Percentiles rank a stretch among this genome's conserved stretches.
These are phyloP conservation scores for Quercus bicolor DNA, from an alignment of 306 rosid species.

Conservation along the genomic window DNA sequence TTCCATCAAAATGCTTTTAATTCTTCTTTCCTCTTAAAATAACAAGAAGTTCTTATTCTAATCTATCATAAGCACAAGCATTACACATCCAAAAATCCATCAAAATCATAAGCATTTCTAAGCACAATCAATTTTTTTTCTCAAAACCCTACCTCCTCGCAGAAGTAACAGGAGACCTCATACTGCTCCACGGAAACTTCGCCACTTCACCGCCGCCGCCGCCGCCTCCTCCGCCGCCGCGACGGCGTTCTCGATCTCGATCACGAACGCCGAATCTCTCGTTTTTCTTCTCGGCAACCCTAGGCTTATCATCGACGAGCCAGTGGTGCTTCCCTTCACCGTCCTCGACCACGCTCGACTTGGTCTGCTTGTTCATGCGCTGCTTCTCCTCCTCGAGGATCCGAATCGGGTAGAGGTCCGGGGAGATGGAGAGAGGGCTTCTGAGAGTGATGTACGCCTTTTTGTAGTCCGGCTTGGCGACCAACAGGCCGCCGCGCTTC, in stretches of 20 bases:
- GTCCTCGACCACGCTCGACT: slow-evolving; percentile 49
- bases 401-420: slow-evolving; percentile 44
- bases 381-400: slow-evolving; percentile 39
- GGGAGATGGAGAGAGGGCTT: slow-evolving; percentile 51
- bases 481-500: slow-evolving; percentile 48
- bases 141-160: slow-evolving; percentile 27
- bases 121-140: neutral
- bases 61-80: neutral
- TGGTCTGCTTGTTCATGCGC: slow-evolving; percentile 42
- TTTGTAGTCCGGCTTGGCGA: slow-evolving; percentile 78
- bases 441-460: slow-evolving; percentile 81
- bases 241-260: neutral
- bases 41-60: neutral
- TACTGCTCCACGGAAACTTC: slow-evolving; percentile 79
- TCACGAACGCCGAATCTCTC: slow-evolving; percentile 13
- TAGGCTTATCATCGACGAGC: slow-evolving; percentile 51
- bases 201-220: slow-evolving; percentile 13
- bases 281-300: slow-evolving; percentile 5
- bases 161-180: slow-evolving; percentile 48
- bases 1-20: neutral
- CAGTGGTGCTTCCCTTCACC: slow-evolving; percentile 58
- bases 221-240: neutral
- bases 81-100: neutral
- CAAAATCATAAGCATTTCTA: neutral
- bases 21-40: neutral